Evolutionary conservation across 805 yeast species (phyloP), one percentile per base, ranked within the genome.

Genomic region (Suhomyces faveliae): DNA sequence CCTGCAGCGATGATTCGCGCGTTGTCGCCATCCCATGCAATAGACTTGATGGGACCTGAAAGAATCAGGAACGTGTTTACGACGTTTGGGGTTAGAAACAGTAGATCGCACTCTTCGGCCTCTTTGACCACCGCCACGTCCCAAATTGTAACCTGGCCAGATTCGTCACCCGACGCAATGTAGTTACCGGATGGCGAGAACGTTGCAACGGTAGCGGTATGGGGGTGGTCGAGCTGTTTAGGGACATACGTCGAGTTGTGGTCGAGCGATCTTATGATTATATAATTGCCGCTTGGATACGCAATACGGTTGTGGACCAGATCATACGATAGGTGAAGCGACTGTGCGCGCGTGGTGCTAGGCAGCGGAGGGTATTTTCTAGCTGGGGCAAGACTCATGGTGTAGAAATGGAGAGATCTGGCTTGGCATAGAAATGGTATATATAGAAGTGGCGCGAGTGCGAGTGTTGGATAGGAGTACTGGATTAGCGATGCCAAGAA

Each of bases 91-190:
- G n/a, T n/a, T n/a, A n/a, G n/a, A n/a, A n/a, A n/a, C n/a, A n/a
- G n/a, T n/a, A n/a, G n/a, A n/a, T n/a, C n/a, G n/a, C n/a, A n/a
- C 51, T 73, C 76, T n/a, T 63, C 71, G 53, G 63, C 66, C 29
- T 62, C 55, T 35, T 71, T 76, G 19, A 76, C 78, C 8, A 67
- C 53, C 5, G 69, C 52, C 9, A 66, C 49, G 58, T 89, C 95
- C 97, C 98, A 92, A 40, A 94, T 81, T 55, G 87, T 85, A 39
- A 92, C 95, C 51, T 80, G 79, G 23, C 99, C 99, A n/a, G 84
- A 68, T 56, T 83, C 89, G 62, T 92, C 99, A 41, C 96, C 98
- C 3, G 96, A 85, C 1, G 96, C 97, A 24, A 92, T 72, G 67
- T 88, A 92, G 66, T 76, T 85, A 1, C 99, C 97, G 10, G 90